Base-by-base conservation (phyloP, 225 moss, liverwort and hornwort species). In the Ulota crispa region DNA sequence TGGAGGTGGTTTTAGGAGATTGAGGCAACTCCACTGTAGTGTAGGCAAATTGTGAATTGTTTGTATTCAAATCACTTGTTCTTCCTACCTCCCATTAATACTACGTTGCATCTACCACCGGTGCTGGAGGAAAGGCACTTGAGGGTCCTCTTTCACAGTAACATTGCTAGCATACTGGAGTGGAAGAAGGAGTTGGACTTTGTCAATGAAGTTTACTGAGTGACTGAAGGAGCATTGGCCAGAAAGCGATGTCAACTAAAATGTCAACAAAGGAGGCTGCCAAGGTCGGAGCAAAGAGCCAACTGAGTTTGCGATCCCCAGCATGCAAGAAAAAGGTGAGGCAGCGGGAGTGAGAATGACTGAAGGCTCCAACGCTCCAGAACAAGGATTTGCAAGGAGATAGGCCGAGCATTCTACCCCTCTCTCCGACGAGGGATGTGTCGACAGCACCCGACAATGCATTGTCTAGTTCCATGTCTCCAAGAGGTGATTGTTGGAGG, bases 391-490 rank as follows among this genome's bases (percentile, higher is more conserved):
- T 39, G 39, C 8, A 39, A 39, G 9, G 39, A 9, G 9, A 39
- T 39, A 9, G 39, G 39, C 39, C 39, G 1, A 39, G 39, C 9
- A 39, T 39, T 39, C 39, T 9, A 39, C 39, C 9, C 8, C 39
- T 39, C 39, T 39, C 39, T 39, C 39, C 39, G 2, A 39, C 9
- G 2, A 9, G 9, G 39, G 9, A 2, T 6, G 1, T 9, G 1
- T 39, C 2, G 9, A 39, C 2, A 39, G 39, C 39, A 39, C 9
- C 9, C 8, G 9, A 0, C 9, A 39, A 39, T 39, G 39, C 39
- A 39, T 9, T 39, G 39, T 6, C 1, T 0, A 1, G 8, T 39
- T 1, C 9, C 0, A 0, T 39, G 39, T 39, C 39, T 1, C 2
- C 39, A 39, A 1, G 0, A 39, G 9, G 8, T 9, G 2, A 39